Percentiles rank a stretch among this genome's conserved stretches.
Evolutionary conservation across 1,284 basidiomycete genomes (phyloP).

Genomic region (Apiotrichum laibachii): DNA sequence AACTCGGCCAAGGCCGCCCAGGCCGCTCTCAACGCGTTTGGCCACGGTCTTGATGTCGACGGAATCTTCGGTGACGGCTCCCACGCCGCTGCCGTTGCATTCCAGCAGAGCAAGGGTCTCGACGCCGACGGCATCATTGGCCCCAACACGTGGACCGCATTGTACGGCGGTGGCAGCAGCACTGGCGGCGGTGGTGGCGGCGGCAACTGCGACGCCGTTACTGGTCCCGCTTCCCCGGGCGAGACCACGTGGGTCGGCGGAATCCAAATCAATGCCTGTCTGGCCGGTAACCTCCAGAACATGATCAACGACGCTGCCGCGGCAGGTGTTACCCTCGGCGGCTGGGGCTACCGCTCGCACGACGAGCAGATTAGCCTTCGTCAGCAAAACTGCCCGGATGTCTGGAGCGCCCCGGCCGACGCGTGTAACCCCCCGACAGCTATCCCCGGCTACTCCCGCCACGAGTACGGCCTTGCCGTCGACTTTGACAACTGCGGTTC

Average conservation of each 20-base stretch:
- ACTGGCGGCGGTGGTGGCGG: neutral
- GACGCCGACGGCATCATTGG: slow-evolving; percentile 9
- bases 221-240: neutral
- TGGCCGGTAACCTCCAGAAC: neutral
- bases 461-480: slow-evolving; percentile 11
- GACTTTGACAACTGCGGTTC: slow-evolving; percentile 1
- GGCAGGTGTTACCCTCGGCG: slow-evolving; percentile 2
- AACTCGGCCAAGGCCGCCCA: slow-evolving; percentile 4
- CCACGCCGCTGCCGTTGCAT: neutral
- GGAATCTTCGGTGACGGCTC: slow-evolving; percentile 11
- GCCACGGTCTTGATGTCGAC: slow-evolving; percentile 3
- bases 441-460: slow-evolving; percentile 3
- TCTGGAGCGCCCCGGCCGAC: slow-evolving; percentile 2
- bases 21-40: neutral
- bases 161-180: slow-evolving; percentile 4
- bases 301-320: slow-evolving; percentile 7
- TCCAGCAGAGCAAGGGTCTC: neutral
- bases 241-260: neutral
- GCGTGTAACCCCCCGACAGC: slow-evolving; percentile 5
- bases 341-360: slow-evolving; percentile 4
- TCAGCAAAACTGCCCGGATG: slow-evolving; percentile 10
- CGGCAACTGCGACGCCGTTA: neutral
- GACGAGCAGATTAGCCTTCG: slow-evolving; percentile 1
- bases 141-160: slow-evolving; percentile 1
- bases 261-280: slow-evolving; percentile 7